These are phyloP conservation scores for Aegilops tauschii DNA, from an alignment of 176 grass and related monocot species.

Conservation along the genomic window DNA sequence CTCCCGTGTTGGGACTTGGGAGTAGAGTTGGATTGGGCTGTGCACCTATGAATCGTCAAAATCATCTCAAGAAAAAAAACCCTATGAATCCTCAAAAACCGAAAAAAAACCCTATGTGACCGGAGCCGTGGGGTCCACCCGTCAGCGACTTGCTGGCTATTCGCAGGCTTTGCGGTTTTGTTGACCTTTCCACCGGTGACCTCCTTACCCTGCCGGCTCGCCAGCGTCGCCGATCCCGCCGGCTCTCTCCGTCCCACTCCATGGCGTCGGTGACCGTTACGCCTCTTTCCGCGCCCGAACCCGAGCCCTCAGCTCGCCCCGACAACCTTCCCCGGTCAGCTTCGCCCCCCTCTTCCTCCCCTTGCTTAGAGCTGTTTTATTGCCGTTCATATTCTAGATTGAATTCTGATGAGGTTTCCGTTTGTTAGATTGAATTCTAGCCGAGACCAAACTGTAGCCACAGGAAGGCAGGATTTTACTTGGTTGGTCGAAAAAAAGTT, in stretches of 20 bases:
- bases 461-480: neutral
- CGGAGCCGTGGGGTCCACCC: no score
- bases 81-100: no score
- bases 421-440: neutral
- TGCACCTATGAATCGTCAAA: no score
- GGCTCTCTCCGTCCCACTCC: neutral
- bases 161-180: neutral
- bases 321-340: neutral
- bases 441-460: neutral
- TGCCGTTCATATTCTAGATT: neutral
- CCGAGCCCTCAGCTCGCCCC: neutral
- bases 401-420: neutral
- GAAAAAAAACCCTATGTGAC: no score
- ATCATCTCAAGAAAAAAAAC: no score
- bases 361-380: neutral
- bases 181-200: neutral
- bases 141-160: neutral
- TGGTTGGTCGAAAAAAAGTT: neutral
- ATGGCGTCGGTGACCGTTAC: conserved; percentile 15
- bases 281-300: neutral
- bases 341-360: neutral
- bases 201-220: conserved; percentile 8
- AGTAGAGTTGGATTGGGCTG: no score
- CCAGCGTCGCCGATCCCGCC: neutral
- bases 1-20: no score